A percentile compares a stretch with the other conserved stretches of the same genome.
Conservation (phyloP, 345 rosid genomes). For the Syzygium oleosum region DNA sequence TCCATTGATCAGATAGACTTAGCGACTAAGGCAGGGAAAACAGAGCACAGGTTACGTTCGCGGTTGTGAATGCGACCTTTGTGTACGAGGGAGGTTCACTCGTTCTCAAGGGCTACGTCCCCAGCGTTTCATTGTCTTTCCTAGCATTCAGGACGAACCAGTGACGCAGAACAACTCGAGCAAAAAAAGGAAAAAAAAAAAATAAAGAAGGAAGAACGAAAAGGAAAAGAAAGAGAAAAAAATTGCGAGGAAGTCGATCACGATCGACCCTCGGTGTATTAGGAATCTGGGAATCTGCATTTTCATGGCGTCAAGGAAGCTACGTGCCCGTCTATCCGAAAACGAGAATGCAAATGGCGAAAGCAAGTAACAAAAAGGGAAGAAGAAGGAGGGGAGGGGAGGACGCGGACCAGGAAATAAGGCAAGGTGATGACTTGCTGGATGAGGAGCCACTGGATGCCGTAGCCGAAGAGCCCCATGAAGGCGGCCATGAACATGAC, state of each 20-base stretch:
- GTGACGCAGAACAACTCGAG: neutral
- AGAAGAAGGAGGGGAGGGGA: neutral
- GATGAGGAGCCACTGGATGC: conserved; percentile 70
- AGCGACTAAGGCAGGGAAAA: neutral
- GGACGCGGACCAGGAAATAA: conserved; percentile 47
- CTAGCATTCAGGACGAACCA: neutral
- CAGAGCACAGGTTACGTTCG: neutral
- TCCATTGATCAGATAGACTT: neutral
- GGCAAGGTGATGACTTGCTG: conserved; percentile 35
- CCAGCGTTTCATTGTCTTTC: neutral
- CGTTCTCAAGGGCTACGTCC: neutral
- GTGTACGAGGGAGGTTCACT: neutral
- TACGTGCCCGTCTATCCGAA: neutral
- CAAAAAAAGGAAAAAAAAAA: neutral
- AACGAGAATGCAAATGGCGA: neutral
- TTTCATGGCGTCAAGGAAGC: neutral
- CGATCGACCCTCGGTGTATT: neutral
- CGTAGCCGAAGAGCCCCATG: conserved; percentile 52
- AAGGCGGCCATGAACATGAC: conserved; percentile 51
- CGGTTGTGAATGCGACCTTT: neutral
- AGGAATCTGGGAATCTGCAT: neutral
- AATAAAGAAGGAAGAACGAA: no score
- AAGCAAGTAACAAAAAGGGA: neutral
- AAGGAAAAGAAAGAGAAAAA: neutral
- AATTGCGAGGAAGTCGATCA: neutral